These are phyloP conservation scores for Ceratobasidium sp. DNA, from an alignment of 1,284 basidiomycete species.

Conservation along the genomic window DNA sequence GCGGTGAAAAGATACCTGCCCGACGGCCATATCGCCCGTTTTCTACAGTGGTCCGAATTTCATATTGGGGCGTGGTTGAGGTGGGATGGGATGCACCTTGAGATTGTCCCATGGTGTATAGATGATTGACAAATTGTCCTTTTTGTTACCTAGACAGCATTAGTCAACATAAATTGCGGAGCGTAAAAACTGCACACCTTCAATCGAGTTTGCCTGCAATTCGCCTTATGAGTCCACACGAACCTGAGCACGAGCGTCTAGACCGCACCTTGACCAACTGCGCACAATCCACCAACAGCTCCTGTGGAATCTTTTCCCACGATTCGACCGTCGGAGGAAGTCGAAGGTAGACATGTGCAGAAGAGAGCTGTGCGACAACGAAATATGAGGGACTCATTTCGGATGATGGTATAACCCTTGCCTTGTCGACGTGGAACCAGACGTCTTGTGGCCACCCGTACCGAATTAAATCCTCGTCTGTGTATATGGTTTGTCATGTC, in stretches of 20 bases:
- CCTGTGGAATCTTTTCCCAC: constrained; percentile 89
- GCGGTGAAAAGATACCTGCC: constrained; percentile 93
- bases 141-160: constrained; percentile 84
- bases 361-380: constrained; percentile 92
- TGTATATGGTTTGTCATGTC: background rate
- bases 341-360: constrained; percentile 94
- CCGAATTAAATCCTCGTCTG: constrained; percentile 94
- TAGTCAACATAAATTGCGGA: constrained; percentile 4
- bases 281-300: constrained; percentile 85
- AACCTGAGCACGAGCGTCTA: background rate
- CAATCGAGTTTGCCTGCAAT: constrained; percentile 86
- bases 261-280: constrained; percentile 85
- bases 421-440: constrained; percentile 69
- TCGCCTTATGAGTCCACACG: background rate
- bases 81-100: constrained; percentile 68
- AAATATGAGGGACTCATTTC: constrained; percentile 65
- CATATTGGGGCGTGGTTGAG: background rate
- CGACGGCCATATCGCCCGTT: constrained; percentile 96
- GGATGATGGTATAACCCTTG: constrained; percentile 22
- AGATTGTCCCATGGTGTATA: constrained; percentile 93
- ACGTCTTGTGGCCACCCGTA: constrained; percentile 76
- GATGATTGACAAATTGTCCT: constrained; percentile 92
- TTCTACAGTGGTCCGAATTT: constrained; percentile 66
- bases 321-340: constrained; percentile 77
- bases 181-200: constrained; percentile 69